Percentiles rank a stretch among this genome's conserved stretches.
phyloP scores from a whole-genome alignment of 2,329 filamentous ascomycete genomes.

The Sporothrix variecibatus region DNA sequence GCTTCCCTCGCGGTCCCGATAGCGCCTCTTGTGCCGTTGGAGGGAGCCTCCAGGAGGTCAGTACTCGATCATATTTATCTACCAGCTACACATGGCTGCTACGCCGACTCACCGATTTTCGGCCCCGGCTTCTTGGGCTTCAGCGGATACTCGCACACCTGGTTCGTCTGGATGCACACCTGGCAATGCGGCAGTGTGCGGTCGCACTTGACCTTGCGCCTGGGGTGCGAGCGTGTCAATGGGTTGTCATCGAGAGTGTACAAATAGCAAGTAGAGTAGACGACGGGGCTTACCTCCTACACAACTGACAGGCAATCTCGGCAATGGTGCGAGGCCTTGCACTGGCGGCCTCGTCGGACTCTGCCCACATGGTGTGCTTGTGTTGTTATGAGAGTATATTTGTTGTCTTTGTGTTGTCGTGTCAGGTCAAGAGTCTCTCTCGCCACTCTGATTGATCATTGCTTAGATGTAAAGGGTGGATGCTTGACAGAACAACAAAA shows the following conservation, averaged over 20 bases:
- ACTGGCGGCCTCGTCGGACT: not conserved
- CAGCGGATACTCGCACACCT: constrained; percentile 21
- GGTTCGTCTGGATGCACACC: constrained; percentile 18
- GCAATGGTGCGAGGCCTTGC: not conserved
- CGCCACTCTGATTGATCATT: not conserved
- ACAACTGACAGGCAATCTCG: constrained; percentile 26
- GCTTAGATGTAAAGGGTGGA: not conserved
- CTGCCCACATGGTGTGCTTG: not conserved
- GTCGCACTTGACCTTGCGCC: constrained; percentile 25
- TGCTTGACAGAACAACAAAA: not conserved
- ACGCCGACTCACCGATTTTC: constrained; percentile 21
- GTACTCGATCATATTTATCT: not conserved
- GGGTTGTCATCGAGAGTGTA: not conserved
- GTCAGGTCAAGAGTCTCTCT: not conserved
- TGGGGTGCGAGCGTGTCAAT: not conserved
- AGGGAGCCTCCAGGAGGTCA: not conserved
- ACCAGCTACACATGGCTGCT: too few relatives aligned
- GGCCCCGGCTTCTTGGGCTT: constrained; percentile 22
- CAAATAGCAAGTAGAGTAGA: not conserved
- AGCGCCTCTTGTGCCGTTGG: constrained; percentile 6
- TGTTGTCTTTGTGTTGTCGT: not conserved
- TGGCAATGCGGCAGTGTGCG: constrained; percentile 17
- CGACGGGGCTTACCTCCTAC: constrained; percentile 30
- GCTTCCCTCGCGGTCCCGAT: not conserved
- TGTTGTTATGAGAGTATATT: not conserved